Percentiles rank a stretch among this genome's conserved stretches.
Conservation (phyloP, 2,329 filamentous ascomycete genomes). For the Alternaria sp. region DNA sequence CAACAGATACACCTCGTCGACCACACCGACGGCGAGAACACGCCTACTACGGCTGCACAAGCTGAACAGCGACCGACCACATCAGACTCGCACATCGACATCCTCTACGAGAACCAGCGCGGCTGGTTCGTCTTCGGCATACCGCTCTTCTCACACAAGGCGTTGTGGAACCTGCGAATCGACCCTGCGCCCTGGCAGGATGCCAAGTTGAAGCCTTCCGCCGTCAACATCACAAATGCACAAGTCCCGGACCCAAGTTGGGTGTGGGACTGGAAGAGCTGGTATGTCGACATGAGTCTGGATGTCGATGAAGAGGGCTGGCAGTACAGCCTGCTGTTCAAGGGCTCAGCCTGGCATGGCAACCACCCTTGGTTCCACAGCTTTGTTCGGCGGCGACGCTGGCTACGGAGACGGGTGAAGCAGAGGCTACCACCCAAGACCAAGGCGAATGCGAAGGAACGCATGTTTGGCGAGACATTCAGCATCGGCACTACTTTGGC, state of each 20-base stretch:
- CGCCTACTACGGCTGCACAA: slow-evolving; percentile 30
- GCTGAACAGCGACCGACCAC: slow-evolving; percentile 28
- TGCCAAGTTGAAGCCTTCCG: slow-evolving; percentile 60
- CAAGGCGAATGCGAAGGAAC: slow-evolving; percentile 42
- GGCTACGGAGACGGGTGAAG: slow-evolving; percentile 82
- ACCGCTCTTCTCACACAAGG: slow-evolving; percentile 86
- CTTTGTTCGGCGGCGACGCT: slow-evolving; percentile 88
- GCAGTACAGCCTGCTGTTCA: slow-evolving; percentile 94
- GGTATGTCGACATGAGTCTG: slow-evolving; percentile 80
- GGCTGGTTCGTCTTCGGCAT: slow-evolving; percentile 89
- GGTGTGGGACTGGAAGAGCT: slow-evolving; percentile 82
- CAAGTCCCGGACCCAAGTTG: slow-evolving; percentile 94
- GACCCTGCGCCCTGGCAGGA: slow-evolving; percentile 92
- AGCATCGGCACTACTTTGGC: slow-evolving; percentile 50
- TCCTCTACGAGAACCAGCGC: slow-evolving; percentile 95
- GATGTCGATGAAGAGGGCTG: slow-evolving; percentile 90
- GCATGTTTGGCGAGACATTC: slow-evolving; percentile 51
- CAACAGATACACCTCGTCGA: slow-evolving; percentile 77
- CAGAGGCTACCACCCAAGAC: slow-evolving; percentile 56
- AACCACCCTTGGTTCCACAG: slow-evolving; percentile 91
- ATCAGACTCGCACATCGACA: slow-evolving; percentile 66
- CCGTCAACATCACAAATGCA: slow-evolving; percentile 80
- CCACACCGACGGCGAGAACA: slow-evolving; percentile 52
- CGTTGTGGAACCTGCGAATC: slow-evolving; percentile 74
- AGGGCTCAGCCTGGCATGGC: slow-evolving; percentile 75